Conservation (phyloP, 805 yeast species). For the Metschnikowia cubensis region DNA sequence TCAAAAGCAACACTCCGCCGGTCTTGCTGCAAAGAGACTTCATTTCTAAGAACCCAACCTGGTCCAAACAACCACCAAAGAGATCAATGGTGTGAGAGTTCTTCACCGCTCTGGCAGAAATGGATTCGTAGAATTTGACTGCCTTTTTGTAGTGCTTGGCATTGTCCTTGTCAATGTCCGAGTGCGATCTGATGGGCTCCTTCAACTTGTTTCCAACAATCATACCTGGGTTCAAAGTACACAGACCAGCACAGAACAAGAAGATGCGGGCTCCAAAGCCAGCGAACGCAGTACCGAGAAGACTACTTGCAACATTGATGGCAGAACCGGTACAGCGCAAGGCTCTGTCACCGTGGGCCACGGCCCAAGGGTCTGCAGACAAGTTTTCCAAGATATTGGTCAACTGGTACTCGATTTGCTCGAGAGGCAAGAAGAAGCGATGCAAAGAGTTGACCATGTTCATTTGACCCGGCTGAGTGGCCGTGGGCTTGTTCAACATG, state of each 20-base stretch:
- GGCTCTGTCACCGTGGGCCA: conserved; percentile 78
- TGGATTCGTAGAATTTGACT: conserved; percentile 68
- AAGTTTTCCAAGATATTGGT: conserved; percentile 75
- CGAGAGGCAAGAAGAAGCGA: conserved; percentile 69
- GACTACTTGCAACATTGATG: conserved; percentile 72
- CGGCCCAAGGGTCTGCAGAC: conserved; percentile 83
- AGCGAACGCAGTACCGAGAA: conserved; percentile 78
- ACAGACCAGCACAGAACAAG: conserved; percentile 91
- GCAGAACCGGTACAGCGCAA: conserved; percentile 93
- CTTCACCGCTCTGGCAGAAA: conserved; percentile 66
- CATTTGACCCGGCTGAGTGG: conserved; percentile 24
- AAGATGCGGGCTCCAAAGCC: conserved; percentile 86
- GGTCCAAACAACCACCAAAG: conserved; percentile 95
- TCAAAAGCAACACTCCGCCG: conserved; percentile 83
- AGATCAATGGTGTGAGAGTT: conserved; percentile 81
- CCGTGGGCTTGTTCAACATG: conserved; percentile 39
- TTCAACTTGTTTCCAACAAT: conserved; percentile 87
- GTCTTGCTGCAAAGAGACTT: conserved; percentile 77
- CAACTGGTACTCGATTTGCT: conserved; percentile 77
- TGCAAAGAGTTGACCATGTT: conserved; percentile 36
- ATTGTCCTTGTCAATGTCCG: conserved; percentile 85
- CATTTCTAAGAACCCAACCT: conserved; percentile 94
- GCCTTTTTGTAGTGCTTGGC: conserved; percentile 89
- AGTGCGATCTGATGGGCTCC: conserved; percentile 96
- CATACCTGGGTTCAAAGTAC: conserved; percentile 92